Percentiles rank a stretch among this genome's conserved stretches.
These are phyloP conservation scores for Neophaeococcomyces aloes DNA, from an alignment of 2,329 filamentous ascomycete genomes.

Conservation along the genomic window DNA sequence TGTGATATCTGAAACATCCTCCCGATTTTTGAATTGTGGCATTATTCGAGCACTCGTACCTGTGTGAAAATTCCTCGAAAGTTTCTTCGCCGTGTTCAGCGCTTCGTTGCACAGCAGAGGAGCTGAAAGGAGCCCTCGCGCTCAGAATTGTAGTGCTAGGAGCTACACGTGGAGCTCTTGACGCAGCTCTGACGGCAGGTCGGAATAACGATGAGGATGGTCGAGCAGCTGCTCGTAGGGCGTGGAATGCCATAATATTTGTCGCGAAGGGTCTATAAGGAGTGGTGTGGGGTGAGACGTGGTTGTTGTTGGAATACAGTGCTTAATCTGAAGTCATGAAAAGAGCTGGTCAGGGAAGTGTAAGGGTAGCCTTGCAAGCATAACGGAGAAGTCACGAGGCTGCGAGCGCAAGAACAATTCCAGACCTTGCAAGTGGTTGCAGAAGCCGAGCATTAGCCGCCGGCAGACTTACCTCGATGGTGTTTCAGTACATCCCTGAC, in stretches of 20 bases:
- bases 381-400: not conserved
- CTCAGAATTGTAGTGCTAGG: constrained; percentile 11
- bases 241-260: constrained; percentile 1
- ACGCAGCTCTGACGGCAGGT: constrained; percentile 16
- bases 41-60: constrained; percentile 49
- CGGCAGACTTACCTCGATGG: constrained; percentile 1
- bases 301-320: not conserved
- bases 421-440: constrained; percentile 4
- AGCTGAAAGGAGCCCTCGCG: constrained; percentile 29
- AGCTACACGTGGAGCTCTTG: constrained; percentile 20
- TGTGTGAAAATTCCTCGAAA: constrained; percentile 96
- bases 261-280: not conserved
- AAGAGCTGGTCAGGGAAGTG: constrained; percentile 1
- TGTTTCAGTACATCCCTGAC: not conserved
- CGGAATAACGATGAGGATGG: constrained; percentile 18
- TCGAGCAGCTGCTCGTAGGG: constrained; percentile 10
- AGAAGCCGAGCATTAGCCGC: not conserved
- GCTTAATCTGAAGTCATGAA: constrained; percentile 5
- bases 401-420: not conserved
- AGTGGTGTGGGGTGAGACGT: not conserved
- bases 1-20: constrained; percentile 2
- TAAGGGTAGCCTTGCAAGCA: constrained; percentile 37
- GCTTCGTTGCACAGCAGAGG: constrained; percentile 45
- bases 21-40: not conserved
- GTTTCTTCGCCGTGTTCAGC: constrained; percentile 78